phyloP scores from a whole-genome alignment of 2,329 filamentous ascomycete species.

The Pochonia chlamydosporia region DNA sequence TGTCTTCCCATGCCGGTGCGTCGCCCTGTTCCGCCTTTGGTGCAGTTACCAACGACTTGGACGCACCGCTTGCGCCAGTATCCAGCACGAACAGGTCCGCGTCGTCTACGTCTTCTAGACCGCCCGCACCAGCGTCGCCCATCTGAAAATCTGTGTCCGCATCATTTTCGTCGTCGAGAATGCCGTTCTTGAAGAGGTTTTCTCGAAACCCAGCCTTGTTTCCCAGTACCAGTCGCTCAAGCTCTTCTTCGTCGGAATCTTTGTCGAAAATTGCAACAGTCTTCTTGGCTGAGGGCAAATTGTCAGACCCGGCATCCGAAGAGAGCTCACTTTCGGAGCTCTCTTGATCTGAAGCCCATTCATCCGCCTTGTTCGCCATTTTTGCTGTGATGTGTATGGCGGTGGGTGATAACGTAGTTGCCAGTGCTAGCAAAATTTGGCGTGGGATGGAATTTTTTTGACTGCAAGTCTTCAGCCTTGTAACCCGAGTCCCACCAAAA shows the following conservation, averaged over 20 bases:
- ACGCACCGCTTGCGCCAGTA: slow-evolving; percentile 41
- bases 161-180: slow-evolving; percentile 30
- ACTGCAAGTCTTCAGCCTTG: slow-evolving; percentile 24
- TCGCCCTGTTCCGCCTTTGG: slow-evolving; percentile 24
- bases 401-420: neutral
- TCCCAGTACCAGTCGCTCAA: slow-evolving; percentile 85
- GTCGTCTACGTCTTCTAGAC: slow-evolving; percentile 64
- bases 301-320: slow-evolving; percentile 23
- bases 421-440: slow-evolving; percentile 14
- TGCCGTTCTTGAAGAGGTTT: slow-evolving; percentile 52
- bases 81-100: slow-evolving; percentile 83
- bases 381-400: slow-evolving; percentile 6
- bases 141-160: slow-evolving; percentile 26
- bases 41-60: slow-evolving; percentile 19
- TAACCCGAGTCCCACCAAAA: slow-evolving; percentile 2
- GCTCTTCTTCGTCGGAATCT: slow-evolving; percentile 76
- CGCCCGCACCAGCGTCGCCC: slow-evolving; percentile 36
- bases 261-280: slow-evolving; percentile 48
- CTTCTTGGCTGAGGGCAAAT: slow-evolving; percentile 20
- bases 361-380: slow-evolving; percentile 27
- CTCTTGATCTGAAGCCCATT: slow-evolving; percentile 20
- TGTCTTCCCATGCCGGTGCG: slow-evolving; percentile 80
- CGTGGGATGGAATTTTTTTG: slow-evolving; percentile 25
- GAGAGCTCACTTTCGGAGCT: slow-evolving; percentile 22
- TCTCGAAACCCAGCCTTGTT: slow-evolving; percentile 76